Conservation (phyloP, 768 basidiomycete genomes). For the Pleurotus platypus region DNA sequence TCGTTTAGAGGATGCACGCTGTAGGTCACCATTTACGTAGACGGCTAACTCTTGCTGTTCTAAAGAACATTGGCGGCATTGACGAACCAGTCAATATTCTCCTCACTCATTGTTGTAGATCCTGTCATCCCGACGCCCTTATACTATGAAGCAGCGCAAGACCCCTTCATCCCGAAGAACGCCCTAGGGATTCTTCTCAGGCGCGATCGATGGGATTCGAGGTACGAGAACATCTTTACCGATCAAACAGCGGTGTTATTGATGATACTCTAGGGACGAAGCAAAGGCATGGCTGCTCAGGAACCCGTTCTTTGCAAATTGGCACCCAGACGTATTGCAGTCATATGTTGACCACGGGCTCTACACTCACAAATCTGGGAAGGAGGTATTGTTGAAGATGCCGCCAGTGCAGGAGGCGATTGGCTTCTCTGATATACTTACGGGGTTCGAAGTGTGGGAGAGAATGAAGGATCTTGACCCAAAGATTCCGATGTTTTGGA, state of each 20-base stretch:
- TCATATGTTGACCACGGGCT: slow-evolving; percentile 63
- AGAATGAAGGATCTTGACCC: slow-evolving; percentile 40
- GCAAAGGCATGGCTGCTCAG: slow-evolving; percentile 45
- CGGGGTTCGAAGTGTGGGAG: slow-evolving; percentile 37
- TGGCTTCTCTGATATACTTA: slow-evolving; percentile 48
- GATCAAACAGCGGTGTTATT: not conserved
- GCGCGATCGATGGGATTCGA: slow-evolving; percentile 60
- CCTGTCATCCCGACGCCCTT: slow-evolving; percentile 55
- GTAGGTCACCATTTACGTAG: slow-evolving; percentile 36
- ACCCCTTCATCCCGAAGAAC: slow-evolving; percentile 17
- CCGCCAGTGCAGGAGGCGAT: slow-evolving; percentile 61
- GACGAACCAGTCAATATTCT: slow-evolving; percentile 62
- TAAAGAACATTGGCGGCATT: slow-evolving; percentile 60
- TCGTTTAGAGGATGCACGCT: slow-evolving; percentile 80
- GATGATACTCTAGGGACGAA: slow-evolving; percentile 44
- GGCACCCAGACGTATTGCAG: slow-evolving; percentile 63
- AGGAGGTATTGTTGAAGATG: slow-evolving; percentile 57
- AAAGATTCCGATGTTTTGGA: slow-evolving; percentile 49
- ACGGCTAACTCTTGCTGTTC: slow-evolving; percentile 2
- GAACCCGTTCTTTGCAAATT: slow-evolving; percentile 65
- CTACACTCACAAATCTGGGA: slow-evolving; percentile 18
- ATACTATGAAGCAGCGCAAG: slow-evolving; percentile 9
- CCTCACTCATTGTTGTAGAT: slow-evolving; percentile 71
- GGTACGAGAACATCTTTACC: slow-evolving; percentile 27
- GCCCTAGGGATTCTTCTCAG: slow-evolving; percentile 50